Percentiles rank a stretch among this genome's conserved stretches.
phyloP scores from a whole-genome alignment of 2,329 filamentous ascomycete species.

The Beauveria varroae region DNA sequence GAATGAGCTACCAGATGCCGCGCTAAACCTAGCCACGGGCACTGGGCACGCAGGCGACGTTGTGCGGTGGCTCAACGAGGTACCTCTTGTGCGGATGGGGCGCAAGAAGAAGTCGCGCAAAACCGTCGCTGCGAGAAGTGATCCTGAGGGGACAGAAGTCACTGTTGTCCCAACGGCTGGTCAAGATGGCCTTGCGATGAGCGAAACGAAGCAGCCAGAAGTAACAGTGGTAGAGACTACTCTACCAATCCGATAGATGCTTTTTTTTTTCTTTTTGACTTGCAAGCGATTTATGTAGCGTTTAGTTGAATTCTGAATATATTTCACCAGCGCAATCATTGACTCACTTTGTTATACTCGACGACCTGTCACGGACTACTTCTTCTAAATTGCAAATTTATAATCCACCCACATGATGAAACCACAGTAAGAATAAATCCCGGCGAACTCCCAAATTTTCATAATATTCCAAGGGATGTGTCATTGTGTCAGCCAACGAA shows the following conservation, averaged over 20 bases:
- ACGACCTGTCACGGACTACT: not conserved
- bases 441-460: too few species aligned
- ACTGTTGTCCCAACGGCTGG: too few species aligned
- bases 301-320: not conserved
- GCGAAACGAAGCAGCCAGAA: not conserved
- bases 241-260: not conserved
- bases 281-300: not conserved
- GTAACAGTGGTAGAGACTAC: not conserved
- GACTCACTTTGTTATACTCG: too few species aligned
- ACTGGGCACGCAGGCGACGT: not conserved
- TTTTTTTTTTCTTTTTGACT: not conserved
- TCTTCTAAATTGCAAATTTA: not conserved
- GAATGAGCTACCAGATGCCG: too few species aligned
- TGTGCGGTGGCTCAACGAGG: not conserved
- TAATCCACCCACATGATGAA: too few species aligned
- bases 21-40: too few species aligned
- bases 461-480: too few species aligned
- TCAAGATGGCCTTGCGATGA: too few species aligned
- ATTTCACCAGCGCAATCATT: not conserved
- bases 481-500: too few species aligned
- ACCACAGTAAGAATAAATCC: too few species aligned
- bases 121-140: not conserved
- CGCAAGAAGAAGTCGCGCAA: not conserved
- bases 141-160: too few species aligned
- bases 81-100: not conserved